Conservation (phyloP, 2,329 filamentous ascomycete species). For the Fusarium circinatum region DNA sequence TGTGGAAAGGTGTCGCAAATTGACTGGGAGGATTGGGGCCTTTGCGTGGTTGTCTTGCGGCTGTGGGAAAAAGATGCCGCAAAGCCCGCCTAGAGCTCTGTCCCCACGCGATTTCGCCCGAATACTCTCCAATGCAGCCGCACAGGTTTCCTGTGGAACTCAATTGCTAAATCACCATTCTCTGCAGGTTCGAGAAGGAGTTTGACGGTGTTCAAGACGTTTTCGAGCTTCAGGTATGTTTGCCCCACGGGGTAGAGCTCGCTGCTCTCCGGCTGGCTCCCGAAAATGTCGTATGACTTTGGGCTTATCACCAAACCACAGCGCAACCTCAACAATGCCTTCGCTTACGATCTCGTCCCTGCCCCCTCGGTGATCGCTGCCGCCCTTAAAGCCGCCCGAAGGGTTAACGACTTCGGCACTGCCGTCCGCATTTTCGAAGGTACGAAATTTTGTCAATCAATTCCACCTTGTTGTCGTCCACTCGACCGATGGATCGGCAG, state of each 20-base stretch:
- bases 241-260: slow-evolving; percentile 37
- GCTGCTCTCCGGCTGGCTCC: slow-evolving; percentile 33
- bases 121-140: slow-evolving; percentile 42
- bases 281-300: slow-evolving; percentile 47
- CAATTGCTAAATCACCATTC: slow-evolving; percentile 45
- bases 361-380: slow-evolving; percentile 90
- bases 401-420: slow-evolving; percentile 98
- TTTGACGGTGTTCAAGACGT: slow-evolving; percentile 98
- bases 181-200: slow-evolving; percentile 95
- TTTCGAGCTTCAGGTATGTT: slow-evolving; percentile 95
- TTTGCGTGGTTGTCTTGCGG: slow-evolving; percentile 19
- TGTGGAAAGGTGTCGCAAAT: slow-evolving; percentile 2
- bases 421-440: slow-evolving; percentile 99
- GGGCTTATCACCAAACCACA: slow-evolving; percentile 48
- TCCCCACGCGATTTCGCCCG: slow-evolving; percentile 44
- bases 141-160: slow-evolving; percentile 23
- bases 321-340: slow-evolving; percentile 99
- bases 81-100: slow-evolving; percentile 36
- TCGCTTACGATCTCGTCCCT: slow-evolving; percentile 99
- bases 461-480: slow-evolving; percentile 20
- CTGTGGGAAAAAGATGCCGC: slow-evolving; percentile 42
- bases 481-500: slow-evolving; percentile 17
- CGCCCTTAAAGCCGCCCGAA: slow-evolving; percentile 90
- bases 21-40: neutral
- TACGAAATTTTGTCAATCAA: slow-evolving; percentile 57